These are phyloP conservation scores for Termitomyces eurrhizus DNA, from an alignment of 768 basidiomycete species.

Conservation along the genomic window DNA sequence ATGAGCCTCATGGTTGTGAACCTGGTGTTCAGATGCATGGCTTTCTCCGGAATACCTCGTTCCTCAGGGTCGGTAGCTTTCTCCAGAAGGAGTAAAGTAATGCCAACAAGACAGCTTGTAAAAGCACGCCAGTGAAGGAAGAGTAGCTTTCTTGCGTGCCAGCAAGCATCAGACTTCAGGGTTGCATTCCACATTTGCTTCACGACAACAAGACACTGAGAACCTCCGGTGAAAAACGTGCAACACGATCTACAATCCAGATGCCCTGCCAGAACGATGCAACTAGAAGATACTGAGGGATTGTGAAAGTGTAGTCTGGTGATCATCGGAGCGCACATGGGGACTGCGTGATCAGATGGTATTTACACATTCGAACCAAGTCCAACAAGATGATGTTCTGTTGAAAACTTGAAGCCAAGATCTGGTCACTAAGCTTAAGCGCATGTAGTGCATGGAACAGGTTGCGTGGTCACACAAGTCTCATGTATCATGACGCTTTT, in stretches of 20 bases:
- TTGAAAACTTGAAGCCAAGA: background rate
- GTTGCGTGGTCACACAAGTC: background rate
- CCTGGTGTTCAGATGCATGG: background rate
- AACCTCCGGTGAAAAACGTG: background rate
- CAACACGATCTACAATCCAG: too few species aligned
- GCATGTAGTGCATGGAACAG: background rate
- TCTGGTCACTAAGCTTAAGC: background rate
- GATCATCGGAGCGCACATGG: too few species aligned
- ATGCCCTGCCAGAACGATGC: background rate
- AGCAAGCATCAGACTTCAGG: too few species aligned
- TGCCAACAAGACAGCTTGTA: background rate
- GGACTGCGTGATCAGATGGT: background rate
- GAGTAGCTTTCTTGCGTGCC: background rate
- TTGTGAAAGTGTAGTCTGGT: background rate
- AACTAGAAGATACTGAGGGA: background rate
- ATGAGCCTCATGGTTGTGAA: background rate
- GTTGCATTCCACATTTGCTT: background rate
- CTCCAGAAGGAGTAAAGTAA: background rate
- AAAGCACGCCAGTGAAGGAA: background rate
- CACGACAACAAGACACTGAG: background rate
- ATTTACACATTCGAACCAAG: background rate
- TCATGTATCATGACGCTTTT: background rate
- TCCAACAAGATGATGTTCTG: background rate
- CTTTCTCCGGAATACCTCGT: background rate
- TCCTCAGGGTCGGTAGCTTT: background rate